phyloP scores from a whole-genome alignment of 225 moss, liverwort and hornwort genomes.

The Anthoceros angustus region DNA sequence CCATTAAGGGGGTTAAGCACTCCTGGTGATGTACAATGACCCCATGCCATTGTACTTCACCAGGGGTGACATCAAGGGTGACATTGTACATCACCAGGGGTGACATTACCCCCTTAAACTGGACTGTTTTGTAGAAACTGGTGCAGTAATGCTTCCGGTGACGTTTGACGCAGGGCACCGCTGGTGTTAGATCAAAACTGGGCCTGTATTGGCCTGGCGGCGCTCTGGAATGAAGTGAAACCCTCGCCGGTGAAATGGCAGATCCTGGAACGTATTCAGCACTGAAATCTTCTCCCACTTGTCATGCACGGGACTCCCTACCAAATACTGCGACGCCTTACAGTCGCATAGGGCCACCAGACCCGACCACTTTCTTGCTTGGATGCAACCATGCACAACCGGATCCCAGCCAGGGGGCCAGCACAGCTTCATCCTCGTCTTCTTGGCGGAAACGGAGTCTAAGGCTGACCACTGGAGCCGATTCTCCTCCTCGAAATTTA shows the following conservation, averaged over 20 bases:
- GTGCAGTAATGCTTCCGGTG: not conserved
- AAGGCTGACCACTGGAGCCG: not conserved
- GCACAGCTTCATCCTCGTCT: not conserved
- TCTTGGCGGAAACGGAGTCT: not conserved
- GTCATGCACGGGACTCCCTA: constrained; percentile 2
- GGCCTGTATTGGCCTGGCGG: no score
- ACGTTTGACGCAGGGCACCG: no score
- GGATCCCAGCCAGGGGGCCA: not conserved
- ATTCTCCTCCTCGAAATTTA: not conserved
- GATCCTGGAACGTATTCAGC: not conserved
- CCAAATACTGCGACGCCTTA: not conserved
- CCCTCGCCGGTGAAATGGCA: not conserved
- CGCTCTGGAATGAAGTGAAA: not conserved
- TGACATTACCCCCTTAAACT: no score
- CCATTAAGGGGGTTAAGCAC: no score
- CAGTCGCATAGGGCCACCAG: not conserved
- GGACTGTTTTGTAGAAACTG: not conserved
- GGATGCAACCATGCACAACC: not conserved
- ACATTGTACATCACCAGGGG: no score
- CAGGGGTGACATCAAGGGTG: no score
- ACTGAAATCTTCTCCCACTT: not conserved
- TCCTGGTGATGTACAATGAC: no score
- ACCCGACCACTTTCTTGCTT: not conserved
- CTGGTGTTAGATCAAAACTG: no score
- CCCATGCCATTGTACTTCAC: no score